Evolutionary conservation across 1,284 basidiomycete genomes (phyloP).

Genomic region (Inonotus hispidus): DNA sequence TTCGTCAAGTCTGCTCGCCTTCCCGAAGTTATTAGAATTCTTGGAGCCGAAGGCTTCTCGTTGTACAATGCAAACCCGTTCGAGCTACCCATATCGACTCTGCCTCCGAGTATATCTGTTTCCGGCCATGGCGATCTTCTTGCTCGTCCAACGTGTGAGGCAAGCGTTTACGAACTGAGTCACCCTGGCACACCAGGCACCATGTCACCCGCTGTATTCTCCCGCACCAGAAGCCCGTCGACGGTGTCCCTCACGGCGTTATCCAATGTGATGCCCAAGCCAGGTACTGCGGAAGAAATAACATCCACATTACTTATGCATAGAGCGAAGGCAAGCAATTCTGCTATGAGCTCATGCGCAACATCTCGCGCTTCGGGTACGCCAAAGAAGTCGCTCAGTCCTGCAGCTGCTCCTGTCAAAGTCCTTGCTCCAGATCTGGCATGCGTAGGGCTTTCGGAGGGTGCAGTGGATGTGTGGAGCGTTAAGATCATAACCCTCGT

Average conservation of each 20-base stretch:
- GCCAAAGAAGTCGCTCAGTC: constrained; percentile 10
- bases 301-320: neutral
- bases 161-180: neutral
- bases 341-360: neutral
- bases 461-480: constrained; percentile 61
- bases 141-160: neutral
- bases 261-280: constrained; percentile 7
- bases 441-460: constrained; percentile 43
- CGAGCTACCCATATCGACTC: neutral
- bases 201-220: constrained; percentile 38
- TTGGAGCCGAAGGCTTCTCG: constrained; percentile 58
- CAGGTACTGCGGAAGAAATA: neutral
- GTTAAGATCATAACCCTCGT: constrained; percentile 70
- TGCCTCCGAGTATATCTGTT: neutral
- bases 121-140: neutral
- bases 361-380: constrained; percentile 5
- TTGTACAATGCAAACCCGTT: constrained; percentile 36
- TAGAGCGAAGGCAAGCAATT: neutral
- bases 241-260: constrained; percentile 26
- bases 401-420: constrained; percentile 30
- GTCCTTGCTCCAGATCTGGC: constrained; percentile 48
- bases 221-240: constrained; percentile 37
- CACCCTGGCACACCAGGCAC: constrained; percentile 8
- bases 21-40: constrained; percentile 53
- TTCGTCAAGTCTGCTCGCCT: constrained; percentile 68